A percentile compares a stretch with the other conserved stretches of the same genome.
These are phyloP conservation scores for Friedmanniomyces simplex DNA, from an alignment of 495 filamentous ascomycete genomes.

Conservation along the genomic window DNA sequence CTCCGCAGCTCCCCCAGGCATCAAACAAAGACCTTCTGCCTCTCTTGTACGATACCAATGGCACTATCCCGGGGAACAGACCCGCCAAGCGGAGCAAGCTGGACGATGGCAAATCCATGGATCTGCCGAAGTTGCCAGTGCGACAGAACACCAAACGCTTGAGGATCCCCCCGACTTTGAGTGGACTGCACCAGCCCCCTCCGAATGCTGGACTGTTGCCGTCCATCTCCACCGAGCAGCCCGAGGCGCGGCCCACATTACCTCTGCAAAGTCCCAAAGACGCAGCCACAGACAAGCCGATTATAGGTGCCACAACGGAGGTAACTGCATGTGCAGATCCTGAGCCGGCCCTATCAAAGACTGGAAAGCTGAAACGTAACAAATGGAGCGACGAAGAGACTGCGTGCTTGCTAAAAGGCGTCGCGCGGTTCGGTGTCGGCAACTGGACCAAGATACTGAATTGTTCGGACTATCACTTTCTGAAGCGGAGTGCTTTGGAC, in stretches of 20 bases:
- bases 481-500: slow-evolving; percentile 64
- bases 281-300: background rate
- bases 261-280: background rate
- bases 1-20: background rate
- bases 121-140: slow-evolving; percentile 15
- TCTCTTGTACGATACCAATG: background rate
- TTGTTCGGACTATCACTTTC: slow-evolving; percentile 62
- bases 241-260: background rate
- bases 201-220: slow-evolving; percentile 30
- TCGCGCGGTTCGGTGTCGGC: slow-evolving; percentile 71
- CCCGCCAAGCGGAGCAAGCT: slow-evolving; percentile 13
- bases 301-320: background rate
- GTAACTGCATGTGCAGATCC: background rate
- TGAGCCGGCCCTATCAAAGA: background rate
- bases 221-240: slow-evolving; percentile 24
- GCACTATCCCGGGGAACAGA: background rate
- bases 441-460: slow-evolving; percentile 82
- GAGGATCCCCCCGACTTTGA: slow-evolving; percentile 29
- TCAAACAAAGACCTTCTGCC: background rate
- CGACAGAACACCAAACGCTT: slow-evolving; percentile 14
- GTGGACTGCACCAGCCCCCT: slow-evolving; percentile 32
- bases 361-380: slow-evolving; percentile 12
- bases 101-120: slow-evolving; percentile 5
- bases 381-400: slow-evolving; percentile 82
- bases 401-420: slow-evolving; percentile 61